Evolutionary conservation across 2,329 filamentous ascomycete genomes (phyloP).

Genomic region (Calonectria henricotiae): DNA sequence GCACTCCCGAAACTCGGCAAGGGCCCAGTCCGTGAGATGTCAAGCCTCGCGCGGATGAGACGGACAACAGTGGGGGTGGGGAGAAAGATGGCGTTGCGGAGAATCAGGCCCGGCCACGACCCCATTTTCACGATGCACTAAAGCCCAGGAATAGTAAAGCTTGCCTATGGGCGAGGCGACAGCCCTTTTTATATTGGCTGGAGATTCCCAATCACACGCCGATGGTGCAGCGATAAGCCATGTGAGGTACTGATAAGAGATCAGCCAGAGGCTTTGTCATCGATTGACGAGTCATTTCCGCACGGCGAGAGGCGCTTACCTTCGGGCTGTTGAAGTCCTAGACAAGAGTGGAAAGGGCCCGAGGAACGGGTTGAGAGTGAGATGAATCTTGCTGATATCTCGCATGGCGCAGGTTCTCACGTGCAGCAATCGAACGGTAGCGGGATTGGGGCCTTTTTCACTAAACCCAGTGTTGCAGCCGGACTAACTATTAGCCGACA

Average conservation of each 20-base stretch:
- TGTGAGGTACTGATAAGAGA: conserved; percentile 19
- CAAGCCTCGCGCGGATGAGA: not conserved
- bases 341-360: conserved; percentile 6
- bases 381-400: conserved; percentile 7
- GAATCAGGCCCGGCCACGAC: conserved; percentile 1
- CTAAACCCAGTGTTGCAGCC: conserved; percentile 1
- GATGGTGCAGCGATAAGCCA: conserved; percentile 26
- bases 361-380: not conserved
- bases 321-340: not conserved
- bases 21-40: not conserved
- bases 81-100: conserved; percentile 10
- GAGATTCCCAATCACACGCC: conserved; percentile 9
- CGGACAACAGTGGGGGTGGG: conserved; percentile 36
- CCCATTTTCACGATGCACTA: conserved; percentile 21
- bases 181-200: not conserved
- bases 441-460: conserved; percentile 3
- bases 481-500: too few relatives aligned
- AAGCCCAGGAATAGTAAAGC: conserved; percentile 19
- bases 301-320: not conserved
- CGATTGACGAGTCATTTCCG: conserved; percentile 28
- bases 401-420: conserved; percentile 6
- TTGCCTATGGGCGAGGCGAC: conserved; percentile 16
- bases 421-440: not conserved
- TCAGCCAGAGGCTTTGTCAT: not conserved
- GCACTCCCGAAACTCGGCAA: not conserved